Evolutionary conservation across 345 rosid species (phyloP), one percentile per base, ranked within the genome.

Genomic region (Aquilaria yunnanensis): DNA sequence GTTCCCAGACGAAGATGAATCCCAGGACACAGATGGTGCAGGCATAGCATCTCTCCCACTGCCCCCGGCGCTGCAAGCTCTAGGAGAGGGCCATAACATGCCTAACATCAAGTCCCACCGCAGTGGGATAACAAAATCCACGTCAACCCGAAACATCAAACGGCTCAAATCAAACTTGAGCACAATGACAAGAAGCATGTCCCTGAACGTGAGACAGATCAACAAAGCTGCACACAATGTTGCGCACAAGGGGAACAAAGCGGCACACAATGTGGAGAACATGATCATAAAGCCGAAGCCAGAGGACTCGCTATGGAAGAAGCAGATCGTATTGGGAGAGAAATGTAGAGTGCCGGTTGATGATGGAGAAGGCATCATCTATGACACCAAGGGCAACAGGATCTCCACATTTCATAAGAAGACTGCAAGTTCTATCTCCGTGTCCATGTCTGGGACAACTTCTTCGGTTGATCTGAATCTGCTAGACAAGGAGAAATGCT

Each of bases 261-360:
- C 59, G 5, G 14, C 47, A 46, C 43, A 37, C 43, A 37, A 37
- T 37, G 43, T 37, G 43, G 43, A 37, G 43, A 2, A 37, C 50
- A 7, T 51, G 4, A 72, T 62, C 53, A 74, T 57, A 59, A 84
- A 69, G 34, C 6, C 59, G 48, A 83, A 77, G 56, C 56, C 68
- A n/a, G 90, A 86, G 0, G 83, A 83, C 3, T 85, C 85, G 3
- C 56, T 90, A 6, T 75, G 88, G 80, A 83, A 30, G 33, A 83
- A 80, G 65, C 75, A 85, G 9, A 90, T 90, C 2, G 83, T 90
- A 73, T 75, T 90, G 67, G 92, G 95, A 10, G 97, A 77, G 46
- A 90, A 79, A 68, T 87, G 92, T 61, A 79, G 59, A 60, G 76
- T 80, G 12, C 77, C 80, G 2, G 80, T 74, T 29, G 85, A 74